Conservation (phyloP, 1,284 basidiomycete genomes). For the Spongiforma sp. region DNA sequence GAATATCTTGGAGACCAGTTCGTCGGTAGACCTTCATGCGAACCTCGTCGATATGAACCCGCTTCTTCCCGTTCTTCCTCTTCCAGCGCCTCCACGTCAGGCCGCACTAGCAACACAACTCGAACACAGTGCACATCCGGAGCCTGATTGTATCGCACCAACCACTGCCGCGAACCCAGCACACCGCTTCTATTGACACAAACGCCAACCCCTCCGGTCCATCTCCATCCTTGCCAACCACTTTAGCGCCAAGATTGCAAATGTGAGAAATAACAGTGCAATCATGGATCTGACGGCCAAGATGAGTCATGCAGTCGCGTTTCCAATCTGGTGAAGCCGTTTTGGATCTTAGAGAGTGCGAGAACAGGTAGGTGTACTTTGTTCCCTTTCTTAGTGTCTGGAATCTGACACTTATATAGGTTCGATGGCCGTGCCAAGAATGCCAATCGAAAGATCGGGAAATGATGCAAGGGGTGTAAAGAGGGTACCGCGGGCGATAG, state of each 20-base stretch:
- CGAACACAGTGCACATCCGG: slow-evolving; percentile 60
- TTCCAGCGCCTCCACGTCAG: slow-evolving; percentile 57
- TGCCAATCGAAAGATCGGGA: slow-evolving; percentile 78
- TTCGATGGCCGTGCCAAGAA: slow-evolving; percentile 96
- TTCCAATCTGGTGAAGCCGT: slow-evolving; percentile 90
- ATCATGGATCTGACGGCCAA: slow-evolving; percentile 97
- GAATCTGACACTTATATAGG: slow-evolving; percentile 48
- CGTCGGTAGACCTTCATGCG: slow-evolving; percentile 80
- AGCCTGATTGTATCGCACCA: too few species aligned
- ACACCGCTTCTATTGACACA: slow-evolving; percentile 64
- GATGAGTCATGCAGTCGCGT: slow-evolving; percentile 90
- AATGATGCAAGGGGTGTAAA: slow-evolving; percentile 65
- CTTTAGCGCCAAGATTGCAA: slow-evolving; percentile 92
- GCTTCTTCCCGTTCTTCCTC: slow-evolving; percentile 14
- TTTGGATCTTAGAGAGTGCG: slow-evolving; percentile 94
- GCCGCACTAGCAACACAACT: slow-evolving; percentile 77
- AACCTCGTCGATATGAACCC: slow-evolving; percentile 51
- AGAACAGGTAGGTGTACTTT: slow-evolving; percentile 75
- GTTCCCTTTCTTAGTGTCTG: neutral
- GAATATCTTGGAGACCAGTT: slow-evolving; percentile 96
- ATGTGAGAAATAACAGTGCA: slow-evolving; percentile 91
- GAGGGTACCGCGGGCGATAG: slow-evolving; percentile 77
- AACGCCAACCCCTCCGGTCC: slow-evolving; percentile 89
- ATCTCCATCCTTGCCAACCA: slow-evolving; percentile 87
- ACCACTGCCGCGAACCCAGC: slow-evolving; percentile 17